Evolutionary conservation across 148 eudicot species (phyloP).

Genomic region (Rhododendron williamsianum): DNA sequence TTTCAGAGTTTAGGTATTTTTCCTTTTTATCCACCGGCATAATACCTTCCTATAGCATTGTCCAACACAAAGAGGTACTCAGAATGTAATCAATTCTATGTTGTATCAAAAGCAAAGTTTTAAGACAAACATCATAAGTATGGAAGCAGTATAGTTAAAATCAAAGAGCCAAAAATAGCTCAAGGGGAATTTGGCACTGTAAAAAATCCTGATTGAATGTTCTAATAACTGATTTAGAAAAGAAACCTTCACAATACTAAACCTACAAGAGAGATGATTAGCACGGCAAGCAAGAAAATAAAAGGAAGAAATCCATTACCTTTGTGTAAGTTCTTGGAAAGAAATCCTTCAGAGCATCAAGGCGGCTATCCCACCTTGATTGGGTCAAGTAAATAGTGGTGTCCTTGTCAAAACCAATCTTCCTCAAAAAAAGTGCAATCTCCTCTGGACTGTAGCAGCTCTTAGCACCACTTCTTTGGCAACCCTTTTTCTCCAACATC

Average conservation of each 20-base stretch:
- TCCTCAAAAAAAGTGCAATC: conserved; percentile 63
- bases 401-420: conserved; percentile 72
- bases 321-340: conserved; percentile 97
- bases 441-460: conserved; percentile 80
- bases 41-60: conserved; percentile 65
- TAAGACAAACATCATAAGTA: neutral
- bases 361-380: conserved; percentile 89
- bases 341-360: conserved; percentile 67
- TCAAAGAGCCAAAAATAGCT: neutral
- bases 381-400: conserved; percentile 86
- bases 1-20: conserved; percentile 51
- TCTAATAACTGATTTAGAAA: neutral
- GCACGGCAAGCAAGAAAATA: neutral
- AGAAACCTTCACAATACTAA: neutral
- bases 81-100: neutral
- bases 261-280: neutral
- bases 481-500: conserved; percentile 71
- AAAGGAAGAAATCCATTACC: conserved; percentile 32
- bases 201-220: neutral
- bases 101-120: neutral
- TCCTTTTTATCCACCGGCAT: conserved; percentile 77
- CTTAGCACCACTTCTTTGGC: conserved; percentile 46
- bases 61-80: neutral
- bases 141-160: neutral
- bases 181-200: neutral